Conservation (phyloP, 2,329 filamentous ascomycete species). For the Fusarium sacchari region DNA sequence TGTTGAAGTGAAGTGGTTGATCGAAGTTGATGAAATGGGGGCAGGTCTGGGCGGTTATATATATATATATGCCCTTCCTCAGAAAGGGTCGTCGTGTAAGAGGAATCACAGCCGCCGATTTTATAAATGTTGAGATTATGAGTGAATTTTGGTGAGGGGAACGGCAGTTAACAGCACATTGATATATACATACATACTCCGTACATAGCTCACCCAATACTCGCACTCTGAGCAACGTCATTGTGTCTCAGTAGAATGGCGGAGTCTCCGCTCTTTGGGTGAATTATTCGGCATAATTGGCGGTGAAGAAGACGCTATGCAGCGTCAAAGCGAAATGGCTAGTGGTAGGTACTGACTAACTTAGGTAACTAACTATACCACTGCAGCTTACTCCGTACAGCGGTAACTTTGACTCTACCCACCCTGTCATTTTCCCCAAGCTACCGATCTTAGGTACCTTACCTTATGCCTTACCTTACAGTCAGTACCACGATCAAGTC, state of each 20-base stretch:
- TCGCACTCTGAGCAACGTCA: slow-evolving; percentile 18
- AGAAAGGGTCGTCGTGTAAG: not conserved
- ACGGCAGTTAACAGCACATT: not conserved
- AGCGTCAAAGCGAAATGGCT: not conserved
- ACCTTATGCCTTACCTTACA: no score
- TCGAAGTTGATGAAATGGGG: not conserved
- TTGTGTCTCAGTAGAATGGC: slow-evolving; percentile 13
- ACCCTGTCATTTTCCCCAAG: not conserved
- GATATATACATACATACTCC: not conserved
- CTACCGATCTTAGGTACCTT: no score
- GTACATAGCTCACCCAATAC: not conserved
- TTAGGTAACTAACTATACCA: no score
- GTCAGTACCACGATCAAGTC: not conserved
- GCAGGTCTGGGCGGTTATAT: not conserved
- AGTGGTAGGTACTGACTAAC: not conserved
- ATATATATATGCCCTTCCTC: not conserved
- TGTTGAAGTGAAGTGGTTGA: not conserved
- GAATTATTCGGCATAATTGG: slow-evolving; percentile 29
- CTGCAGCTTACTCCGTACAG: not conserved
- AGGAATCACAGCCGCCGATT: not conserved
- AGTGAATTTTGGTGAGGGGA: slow-evolving; percentile 23
- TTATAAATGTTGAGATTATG: not conserved
- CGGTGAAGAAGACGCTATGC: slow-evolving; percentile 1
- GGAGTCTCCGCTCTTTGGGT: slow-evolving; percentile 27
- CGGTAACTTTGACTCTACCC: not conserved